Percentiles rank a stretch among this genome's conserved stretches.
These are phyloP conservation scores for Teratosphaeria gauchensis DNA, from an alignment of 2,329 filamentous ascomycete species.

Conservation along the genomic window DNA sequence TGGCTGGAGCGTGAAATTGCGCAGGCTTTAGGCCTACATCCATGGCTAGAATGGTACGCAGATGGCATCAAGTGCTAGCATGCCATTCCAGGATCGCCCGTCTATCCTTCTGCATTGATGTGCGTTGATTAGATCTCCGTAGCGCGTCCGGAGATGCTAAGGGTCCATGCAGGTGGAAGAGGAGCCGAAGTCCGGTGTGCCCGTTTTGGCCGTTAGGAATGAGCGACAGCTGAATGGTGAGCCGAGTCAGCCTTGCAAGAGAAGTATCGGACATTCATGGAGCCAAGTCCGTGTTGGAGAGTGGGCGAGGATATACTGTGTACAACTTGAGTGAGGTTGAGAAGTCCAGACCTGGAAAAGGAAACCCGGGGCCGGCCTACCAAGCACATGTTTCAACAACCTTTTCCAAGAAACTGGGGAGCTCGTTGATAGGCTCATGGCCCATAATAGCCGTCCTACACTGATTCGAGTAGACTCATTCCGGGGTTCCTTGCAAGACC, in stretches of 20 bases:
- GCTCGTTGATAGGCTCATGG: no score
- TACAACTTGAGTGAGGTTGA: no score
- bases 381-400: no score
- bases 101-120: not conserved
- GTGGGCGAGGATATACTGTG: not conserved
- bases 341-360: no score
- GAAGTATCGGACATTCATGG: not conserved
- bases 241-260: not conserved
- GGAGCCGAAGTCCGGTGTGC: slow-evolving; percentile 3
- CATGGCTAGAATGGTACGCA: not conserved
- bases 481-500: not conserved
- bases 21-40: not conserved
- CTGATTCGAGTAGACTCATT: not conserved
- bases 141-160: not conserved
- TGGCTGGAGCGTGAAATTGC: not conserved
- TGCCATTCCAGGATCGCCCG: not conserved
- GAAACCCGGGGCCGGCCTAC: no score
- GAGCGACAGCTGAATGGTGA: not conserved
- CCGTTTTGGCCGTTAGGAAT: not conserved
- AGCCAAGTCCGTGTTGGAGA: not conserved
- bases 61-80: not conserved
- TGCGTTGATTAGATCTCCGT: slow-evolving; percentile 1
- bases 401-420: no score
- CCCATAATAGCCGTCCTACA: not conserved
- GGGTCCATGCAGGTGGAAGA: slow-evolving; percentile 1